Percentiles rank a stretch among this genome's conserved stretches.
phyloP scores from a whole-genome alignment of 2,329 filamentous ascomycete species.

The Paecilomyces sp. region DNA sequence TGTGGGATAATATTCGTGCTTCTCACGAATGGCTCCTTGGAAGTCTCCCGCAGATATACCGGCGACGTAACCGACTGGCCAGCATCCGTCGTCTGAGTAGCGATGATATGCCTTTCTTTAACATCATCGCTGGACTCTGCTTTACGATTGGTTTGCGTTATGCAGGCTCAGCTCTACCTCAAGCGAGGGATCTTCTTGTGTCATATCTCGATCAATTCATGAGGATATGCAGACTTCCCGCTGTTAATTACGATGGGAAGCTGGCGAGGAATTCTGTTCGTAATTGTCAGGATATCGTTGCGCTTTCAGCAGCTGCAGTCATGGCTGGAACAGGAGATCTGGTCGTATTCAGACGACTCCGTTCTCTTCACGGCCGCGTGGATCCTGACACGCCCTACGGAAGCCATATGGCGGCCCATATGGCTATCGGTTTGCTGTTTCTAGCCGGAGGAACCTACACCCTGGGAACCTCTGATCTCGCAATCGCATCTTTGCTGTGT shows the following conservation, averaged over 20 bases:
- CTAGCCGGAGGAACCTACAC: conserved; percentile 88
- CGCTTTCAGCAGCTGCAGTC: conserved; percentile 73
- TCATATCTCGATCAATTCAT: conserved; percentile 83
- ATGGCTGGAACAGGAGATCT: conserved; percentile 97
- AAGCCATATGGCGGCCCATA: conserved; percentile 85
- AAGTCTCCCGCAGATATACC: conserved; percentile 67
- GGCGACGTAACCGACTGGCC: conserved; percentile 53
- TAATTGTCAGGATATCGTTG: conserved; percentile 85
- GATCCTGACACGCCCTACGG: conserved; percentile 83
- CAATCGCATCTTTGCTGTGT: conserved; percentile 76
- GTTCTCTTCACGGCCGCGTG: conserved; percentile 79
- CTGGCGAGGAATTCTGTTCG: conserved; percentile 74
- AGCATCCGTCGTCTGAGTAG: conserved; percentile 60
- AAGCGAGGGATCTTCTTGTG: conserved; percentile 73
- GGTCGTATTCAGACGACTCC: conserved; percentile 72
- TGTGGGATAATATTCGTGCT: conserved; percentile 79
- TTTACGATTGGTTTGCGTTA: conserved; percentile 68
- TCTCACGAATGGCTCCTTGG: conserved; percentile 66
- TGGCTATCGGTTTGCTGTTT: conserved; percentile 86
- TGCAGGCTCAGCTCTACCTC: conserved; percentile 62
- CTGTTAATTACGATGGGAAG: conserved; percentile 69
- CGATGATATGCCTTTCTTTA: conserved; percentile 84
- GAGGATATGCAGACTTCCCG: conserved; percentile 61
- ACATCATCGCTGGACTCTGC: conserved; percentile 82
- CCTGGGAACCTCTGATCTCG: conserved; percentile 79